Percentiles rank a stretch among this genome's conserved stretches.
phyloP scores from a whole-genome alignment of 2,329 filamentous ascomycete species.

The Ophiostoma pallidulum region DNA sequence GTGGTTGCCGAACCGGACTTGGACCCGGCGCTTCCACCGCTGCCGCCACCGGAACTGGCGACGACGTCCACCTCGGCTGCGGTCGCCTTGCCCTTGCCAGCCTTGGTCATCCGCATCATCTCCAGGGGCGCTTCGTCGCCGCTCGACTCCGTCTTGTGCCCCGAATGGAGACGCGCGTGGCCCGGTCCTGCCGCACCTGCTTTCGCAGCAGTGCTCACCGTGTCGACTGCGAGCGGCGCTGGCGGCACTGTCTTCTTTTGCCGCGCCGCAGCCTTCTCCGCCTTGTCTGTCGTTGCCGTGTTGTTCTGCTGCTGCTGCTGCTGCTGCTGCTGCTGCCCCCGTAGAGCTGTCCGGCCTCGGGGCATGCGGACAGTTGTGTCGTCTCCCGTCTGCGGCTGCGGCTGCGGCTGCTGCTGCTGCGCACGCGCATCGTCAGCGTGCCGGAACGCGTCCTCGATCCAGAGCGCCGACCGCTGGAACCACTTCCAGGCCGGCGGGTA shows the following conservation, averaged over 20 bases:
- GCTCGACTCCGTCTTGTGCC: conserved; percentile 46
- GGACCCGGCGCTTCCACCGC: too few relatives aligned
- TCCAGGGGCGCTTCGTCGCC: conserved; percentile 74
- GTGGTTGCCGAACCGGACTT: not conserved
- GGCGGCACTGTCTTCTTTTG: too few relatives aligned
- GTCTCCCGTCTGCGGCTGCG: too few relatives aligned
- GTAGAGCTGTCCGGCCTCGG: too few relatives aligned
- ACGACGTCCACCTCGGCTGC: not conserved
- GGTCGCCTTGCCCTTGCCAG: conserved; percentile 22
- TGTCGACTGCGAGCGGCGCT: not conserved
- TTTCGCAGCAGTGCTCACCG: not conserved
- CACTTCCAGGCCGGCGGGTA: conserved; percentile 89
- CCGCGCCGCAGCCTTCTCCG: not conserved
- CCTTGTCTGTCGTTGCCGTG: not conserved
- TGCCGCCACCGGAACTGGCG: too few relatives aligned
- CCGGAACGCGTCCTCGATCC: conserved; percentile 72
- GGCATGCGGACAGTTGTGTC: too few relatives aligned
- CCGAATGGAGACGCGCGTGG: not conserved
- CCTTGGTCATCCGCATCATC: conserved; percentile 57
- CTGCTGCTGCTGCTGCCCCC: too few relatives aligned
- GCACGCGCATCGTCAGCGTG: conserved; percentile 30
- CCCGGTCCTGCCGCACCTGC: not conserved
- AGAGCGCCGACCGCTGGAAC: conserved; percentile 66
- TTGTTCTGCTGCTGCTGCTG: not conserved
- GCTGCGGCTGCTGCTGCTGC: not conserved